A percentile compares a stretch with the other conserved stretches of the same genome.
phyloP scores from a whole-genome alignment of 2,329 filamentous ascomycete genomes.

The Pseudocercospora eumusae region DNA sequence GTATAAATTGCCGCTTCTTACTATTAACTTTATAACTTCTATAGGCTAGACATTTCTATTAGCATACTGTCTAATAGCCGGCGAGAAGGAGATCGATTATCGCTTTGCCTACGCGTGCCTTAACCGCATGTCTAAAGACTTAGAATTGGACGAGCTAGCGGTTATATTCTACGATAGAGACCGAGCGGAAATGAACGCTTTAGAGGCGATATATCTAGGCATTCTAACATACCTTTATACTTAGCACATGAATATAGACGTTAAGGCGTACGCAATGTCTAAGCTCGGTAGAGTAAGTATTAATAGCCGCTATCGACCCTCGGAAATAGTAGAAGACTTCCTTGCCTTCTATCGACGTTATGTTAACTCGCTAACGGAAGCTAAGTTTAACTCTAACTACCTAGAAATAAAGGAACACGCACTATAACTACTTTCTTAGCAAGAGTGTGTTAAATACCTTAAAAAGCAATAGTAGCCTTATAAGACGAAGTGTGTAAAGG shows the following conservation, averaged over 20 bases:
- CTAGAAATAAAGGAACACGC: not conserved
- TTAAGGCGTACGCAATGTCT: not conserved
- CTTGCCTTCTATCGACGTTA: not conserved
- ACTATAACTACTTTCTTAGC: not conserved
- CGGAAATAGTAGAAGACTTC: not conserved
- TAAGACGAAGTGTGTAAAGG: not conserved
- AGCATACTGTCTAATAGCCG: not conserved
- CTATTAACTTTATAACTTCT: not conserved
- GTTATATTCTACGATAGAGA: not conserved
- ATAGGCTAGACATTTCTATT: not conserved
- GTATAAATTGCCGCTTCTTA: not conserved
- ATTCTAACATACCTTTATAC: too few species aligned
- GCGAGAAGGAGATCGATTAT: not conserved
- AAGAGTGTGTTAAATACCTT: not conserved
- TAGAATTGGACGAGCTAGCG: not conserved
- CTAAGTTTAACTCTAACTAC: not conserved
- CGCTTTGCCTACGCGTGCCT: not conserved
- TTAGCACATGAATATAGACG: not conserved
- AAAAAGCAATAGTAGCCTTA: not conserved
- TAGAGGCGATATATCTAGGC: not conserved
- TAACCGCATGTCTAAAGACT: not conserved
- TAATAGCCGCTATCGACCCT: not conserved
- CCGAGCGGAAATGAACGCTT: not conserved
- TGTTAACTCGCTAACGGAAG: not conserved
- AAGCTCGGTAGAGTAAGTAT: not conserved